phyloP scores from a whole-genome alignment of 805 yeast species.

The Lachancea sp. region DNA sequence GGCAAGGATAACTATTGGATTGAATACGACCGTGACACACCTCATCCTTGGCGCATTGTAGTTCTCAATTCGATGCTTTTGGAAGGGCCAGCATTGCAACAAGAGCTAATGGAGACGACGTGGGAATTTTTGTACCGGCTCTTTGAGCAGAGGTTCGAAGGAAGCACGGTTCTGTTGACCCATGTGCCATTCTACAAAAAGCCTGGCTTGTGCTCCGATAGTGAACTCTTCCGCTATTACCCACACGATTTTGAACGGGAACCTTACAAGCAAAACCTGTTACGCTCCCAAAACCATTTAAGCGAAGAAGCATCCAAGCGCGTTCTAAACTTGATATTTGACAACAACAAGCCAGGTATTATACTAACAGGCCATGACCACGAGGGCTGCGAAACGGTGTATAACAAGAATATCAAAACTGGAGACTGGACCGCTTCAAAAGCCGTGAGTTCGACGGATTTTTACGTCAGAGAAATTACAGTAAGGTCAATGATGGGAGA shows the following conservation, averaged over 20 bases:
- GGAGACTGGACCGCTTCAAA: constrained; percentile 56
- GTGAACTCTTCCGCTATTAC: constrained; percentile 65
- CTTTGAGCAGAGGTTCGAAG: constrained; percentile 50
- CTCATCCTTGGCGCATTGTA: constrained; percentile 82
- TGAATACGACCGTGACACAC: constrained; percentile 55
- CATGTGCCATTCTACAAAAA: constrained; percentile 86
- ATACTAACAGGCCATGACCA: constrained; percentile 95
- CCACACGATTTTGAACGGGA: constrained; percentile 47
- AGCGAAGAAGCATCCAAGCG: constrained; percentile 57
- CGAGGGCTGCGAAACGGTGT: constrained; percentile 78
- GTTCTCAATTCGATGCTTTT: constrained; percentile 75
- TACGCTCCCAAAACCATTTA: constrained; percentile 84
- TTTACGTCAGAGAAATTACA: constrained; percentile 63
- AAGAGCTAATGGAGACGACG: constrained; percentile 57
- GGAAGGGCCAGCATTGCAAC: constrained; percentile 86
- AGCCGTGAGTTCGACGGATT: constrained; percentile 23
- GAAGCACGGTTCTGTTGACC: constrained; percentile 76
- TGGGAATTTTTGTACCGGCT: constrained; percentile 68
- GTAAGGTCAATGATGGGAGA: constrained; percentile 97
- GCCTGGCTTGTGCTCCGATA: constrained; percentile 81
- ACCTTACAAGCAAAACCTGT: constrained; percentile 60
- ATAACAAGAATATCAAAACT: constrained; percentile 39
- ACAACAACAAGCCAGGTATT: constrained; percentile 61
- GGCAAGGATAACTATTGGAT: constrained; percentile 84
- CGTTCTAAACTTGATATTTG: constrained; percentile 67